These are phyloP conservation scores for Raffaelea deltoideospora DNA, from an alignment of 2,329 filamentous ascomycete species.

Conservation along the genomic window DNA sequence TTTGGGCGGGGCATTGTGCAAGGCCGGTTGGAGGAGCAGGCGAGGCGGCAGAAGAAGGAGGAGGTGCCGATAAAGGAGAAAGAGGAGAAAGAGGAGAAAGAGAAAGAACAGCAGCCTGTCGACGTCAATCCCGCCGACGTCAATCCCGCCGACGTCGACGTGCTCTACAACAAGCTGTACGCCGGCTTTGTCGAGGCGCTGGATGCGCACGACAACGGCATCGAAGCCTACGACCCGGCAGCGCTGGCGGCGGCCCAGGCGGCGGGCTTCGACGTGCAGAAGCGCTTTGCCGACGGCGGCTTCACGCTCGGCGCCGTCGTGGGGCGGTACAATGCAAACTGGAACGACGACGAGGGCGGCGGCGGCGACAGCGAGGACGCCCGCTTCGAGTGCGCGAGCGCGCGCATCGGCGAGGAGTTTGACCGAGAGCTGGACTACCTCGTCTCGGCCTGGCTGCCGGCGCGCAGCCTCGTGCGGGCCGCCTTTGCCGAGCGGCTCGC, in stretches of 20 bases:
- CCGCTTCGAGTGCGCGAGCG: slow-evolving; percentile 62
- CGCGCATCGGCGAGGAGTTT: slow-evolving; percentile 82
- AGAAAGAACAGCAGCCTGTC: slow-evolving; percentile 17
- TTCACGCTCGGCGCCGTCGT: slow-evolving; percentile 80
- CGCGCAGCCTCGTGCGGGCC: slow-evolving; percentile 50
- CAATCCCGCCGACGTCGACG: slow-evolving; percentile 48
- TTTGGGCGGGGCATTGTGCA: slow-evolving; percentile 78
- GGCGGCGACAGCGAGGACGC: slow-evolving; percentile 66
- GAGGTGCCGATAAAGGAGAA: slow-evolving; percentile 20
- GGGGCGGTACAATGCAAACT: slow-evolving; percentile 61
- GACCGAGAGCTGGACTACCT: slow-evolving; percentile 65
- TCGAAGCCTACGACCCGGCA: slow-evolving; percentile 63
- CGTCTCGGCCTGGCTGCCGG: slow-evolving; percentile 68
- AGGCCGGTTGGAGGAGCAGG: slow-evolving; percentile 31
- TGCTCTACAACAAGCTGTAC: slow-evolving; percentile 83
- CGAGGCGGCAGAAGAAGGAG: slow-evolving; percentile 12
- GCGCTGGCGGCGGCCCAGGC: slow-evolving; percentile 35
- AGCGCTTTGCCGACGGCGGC: slow-evolving; percentile 68
- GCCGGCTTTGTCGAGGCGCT: slow-evolving; percentile 87
- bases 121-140: slow-evolving; percentile 24
- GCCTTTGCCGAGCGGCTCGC: slow-evolving; percentile 57
- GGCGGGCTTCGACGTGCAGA: slow-evolving; percentile 49
- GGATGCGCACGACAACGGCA: slow-evolving; percentile 95
- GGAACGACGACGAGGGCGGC: slow-evolving; percentile 52
- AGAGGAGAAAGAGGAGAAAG: slow-evolving; percentile 1